Evolutionary conservation across 768 basidiomycete genomes (phyloP).

Genomic region (Porphyrellus cyaneotinctus): DNA sequence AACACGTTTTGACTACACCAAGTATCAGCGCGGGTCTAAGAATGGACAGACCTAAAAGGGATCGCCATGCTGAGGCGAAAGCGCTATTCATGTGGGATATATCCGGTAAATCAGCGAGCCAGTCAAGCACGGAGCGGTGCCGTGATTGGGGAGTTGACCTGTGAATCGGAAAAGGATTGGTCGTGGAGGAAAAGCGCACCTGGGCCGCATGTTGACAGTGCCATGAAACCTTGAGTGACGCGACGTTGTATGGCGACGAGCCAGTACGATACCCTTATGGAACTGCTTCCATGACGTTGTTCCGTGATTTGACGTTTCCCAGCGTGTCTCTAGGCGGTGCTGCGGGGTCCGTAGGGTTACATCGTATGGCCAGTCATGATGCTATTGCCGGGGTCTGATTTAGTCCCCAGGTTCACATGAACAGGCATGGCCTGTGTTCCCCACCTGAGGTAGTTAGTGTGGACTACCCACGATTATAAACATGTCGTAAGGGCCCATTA

Average conservation of each 20-base stretch:
- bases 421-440: slow-evolving; percentile 6
- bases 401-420: slow-evolving; percentile 18
- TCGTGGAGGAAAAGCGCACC: slow-evolving; percentile 27
- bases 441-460: slow-evolving; percentile 17
- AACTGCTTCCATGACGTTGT: slow-evolving; percentile 25
- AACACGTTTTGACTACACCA: slow-evolving; percentile 31
- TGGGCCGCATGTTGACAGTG: slow-evolving; percentile 31
- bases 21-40: slow-evolving; percentile 15
- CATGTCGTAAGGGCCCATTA: slow-evolving; percentile 21
- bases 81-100: slow-evolving; percentile 21
- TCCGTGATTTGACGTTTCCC: slow-evolving; percentile 25
- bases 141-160: slow-evolving; percentile 18
- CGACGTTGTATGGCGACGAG: slow-evolving; percentile 29
- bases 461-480: slow-evolving; percentile 10
- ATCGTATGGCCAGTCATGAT: slow-evolving; percentile 4
- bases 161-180: slow-evolving; percentile 22
- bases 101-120: slow-evolving; percentile 33
- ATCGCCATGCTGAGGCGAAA: slow-evolving; percentile 18
- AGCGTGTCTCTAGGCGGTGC: slow-evolving; percentile 12
- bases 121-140: slow-evolving; percentile 22
- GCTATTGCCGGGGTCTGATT: slow-evolving; percentile 13
- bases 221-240: slow-evolving; percentile 35
- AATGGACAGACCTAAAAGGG: slow-evolving; percentile 26
- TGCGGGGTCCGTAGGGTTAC: slow-evolving; percentile 17
- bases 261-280: slow-evolving; percentile 24